Evolutionary conservation across 2,329 filamentous ascomycete species (phyloP).

Genomic region (Emmonsia crescens): DNA sequence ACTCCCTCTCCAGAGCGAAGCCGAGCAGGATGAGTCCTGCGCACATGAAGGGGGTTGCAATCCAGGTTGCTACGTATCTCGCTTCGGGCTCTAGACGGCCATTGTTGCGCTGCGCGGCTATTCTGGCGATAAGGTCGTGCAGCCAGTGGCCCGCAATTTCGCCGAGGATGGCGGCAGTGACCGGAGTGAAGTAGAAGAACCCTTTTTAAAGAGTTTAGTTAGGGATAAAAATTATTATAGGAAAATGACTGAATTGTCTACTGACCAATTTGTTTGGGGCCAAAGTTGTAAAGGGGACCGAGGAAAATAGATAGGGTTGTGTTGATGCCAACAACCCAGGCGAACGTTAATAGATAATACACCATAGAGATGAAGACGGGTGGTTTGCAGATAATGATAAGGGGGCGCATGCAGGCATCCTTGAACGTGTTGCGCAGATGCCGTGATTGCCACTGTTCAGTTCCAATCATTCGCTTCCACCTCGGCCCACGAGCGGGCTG

Average conservation of each 20-base stretch:
- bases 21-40: conserved; percentile 43
- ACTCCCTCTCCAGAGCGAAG: conserved; percentile 39
- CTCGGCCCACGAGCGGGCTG: conserved; percentile 24
- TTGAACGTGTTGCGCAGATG: conserved; percentile 22
- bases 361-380: conserved; percentile 26
- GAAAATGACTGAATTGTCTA: neutral
- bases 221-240: neutral
- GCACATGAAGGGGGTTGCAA: conserved; percentile 41
- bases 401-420: conserved; percentile 27
- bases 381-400: conserved; percentile 29
- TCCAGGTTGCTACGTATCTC: conserved; percentile 40
- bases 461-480: conserved; percentile 24
- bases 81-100: conserved; percentile 49
- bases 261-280: conserved; percentile 40
- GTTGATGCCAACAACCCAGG: conserved; percentile 43
- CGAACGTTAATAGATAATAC: conserved; percentile 33
- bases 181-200: conserved; percentile 49
- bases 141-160: conserved; percentile 47
- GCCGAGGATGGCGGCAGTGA: conserved; percentile 45
- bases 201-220: conserved; percentile 15
- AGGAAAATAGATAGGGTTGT: conserved; percentile 46
- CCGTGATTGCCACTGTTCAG: conserved; percentile 22
- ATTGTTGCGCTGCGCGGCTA: conserved; percentile 37
- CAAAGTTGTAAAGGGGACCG: conserved; percentile 41
- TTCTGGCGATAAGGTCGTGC: conserved; percentile 40